Evolutionary conservation across 495 filamentous ascomycete species (phyloP), one percentile per base, ranked within the genome.

Genomic region (Baudoinia panamericana): DNA sequence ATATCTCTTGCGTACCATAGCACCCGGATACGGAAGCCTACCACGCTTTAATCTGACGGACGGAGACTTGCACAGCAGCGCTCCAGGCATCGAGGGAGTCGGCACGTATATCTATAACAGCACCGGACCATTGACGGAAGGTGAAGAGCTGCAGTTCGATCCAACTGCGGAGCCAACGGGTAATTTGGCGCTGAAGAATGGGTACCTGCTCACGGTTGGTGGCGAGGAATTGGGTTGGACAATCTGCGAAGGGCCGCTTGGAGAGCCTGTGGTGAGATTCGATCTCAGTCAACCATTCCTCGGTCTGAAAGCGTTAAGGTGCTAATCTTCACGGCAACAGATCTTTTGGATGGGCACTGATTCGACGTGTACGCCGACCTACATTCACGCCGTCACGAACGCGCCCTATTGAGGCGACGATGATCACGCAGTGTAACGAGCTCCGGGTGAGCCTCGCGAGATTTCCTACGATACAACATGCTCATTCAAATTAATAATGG

Each of bases 31-130:
- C 42, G 41, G 41, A 28, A 45, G 35, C 28, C 32, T 56, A 5
- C 56, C 53, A 9, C 41, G 28, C 46, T 58, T 56, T 45, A 56
- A 46, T 22, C 53, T 58, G 40, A 39, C 50, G 12, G 32, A 36
- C 28, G 48, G 47, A 37, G 51, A 39, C n/a, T 42, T 56, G 34
- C 40, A 48, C 28, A 50, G 47, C 9, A 17, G 21, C 0, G 26
- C 41, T n/a, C 23, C 38, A 8, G 50, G 39, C 3, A 45, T 48
- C 4, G 50, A 51, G 33, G 53, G 48, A 15, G 21, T 40, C 5
- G 56, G 47, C 4, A 25, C 17, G 21, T 51, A 33, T 22, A 36
- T 36, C 19, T 58, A 53, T 37, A 55, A 58, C 20, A 42, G 35
- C 21, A 51, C 55, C n/a, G 40, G 40, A 2, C 18, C 24, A 10